These are phyloP conservation scores for Malania oleifera DNA, from an alignment of 164 flowering plant species.

Conservation along the genomic window DNA sequence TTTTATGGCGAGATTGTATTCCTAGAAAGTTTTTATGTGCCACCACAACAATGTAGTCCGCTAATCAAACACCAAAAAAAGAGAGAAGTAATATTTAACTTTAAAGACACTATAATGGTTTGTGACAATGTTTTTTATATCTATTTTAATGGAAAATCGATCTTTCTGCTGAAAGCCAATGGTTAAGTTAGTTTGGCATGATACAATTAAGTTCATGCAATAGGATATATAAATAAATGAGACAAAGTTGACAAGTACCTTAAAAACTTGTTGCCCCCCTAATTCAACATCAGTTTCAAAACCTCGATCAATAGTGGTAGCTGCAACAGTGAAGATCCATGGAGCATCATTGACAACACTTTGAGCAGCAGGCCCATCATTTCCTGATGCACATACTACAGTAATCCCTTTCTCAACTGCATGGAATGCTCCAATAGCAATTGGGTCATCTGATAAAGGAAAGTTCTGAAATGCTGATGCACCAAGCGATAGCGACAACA, in stretches of 20 bases:
- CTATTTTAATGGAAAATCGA: no score
- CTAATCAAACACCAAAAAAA: no score
- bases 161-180: no score
- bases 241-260: conserved; percentile 45
- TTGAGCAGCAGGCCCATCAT: conserved; percentile 41
- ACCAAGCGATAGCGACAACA: conserved; percentile 60
- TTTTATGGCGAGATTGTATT: no score
- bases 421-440: conserved; percentile 79
- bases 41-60: no score
- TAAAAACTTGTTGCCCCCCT: conserved; percentile 43
- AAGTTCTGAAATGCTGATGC: conserved; percentile 22
- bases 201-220: no score
- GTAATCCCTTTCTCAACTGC: conserved; percentile 61
- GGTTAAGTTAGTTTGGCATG: no score
- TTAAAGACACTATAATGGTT: no score
- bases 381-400: conserved; percentile 81
- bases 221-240: no score
- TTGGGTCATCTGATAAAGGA: conserved; percentile 42
- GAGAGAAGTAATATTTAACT: no score
- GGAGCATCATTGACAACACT: conserved; percentile 69
- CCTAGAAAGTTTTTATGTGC: no score
- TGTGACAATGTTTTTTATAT: no score
- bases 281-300: conserved; percentile 37
- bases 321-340: conserved; percentile 74
- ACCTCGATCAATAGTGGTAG: conserved; percentile 49